Percentiles rank a stretch among this genome's conserved stretches.
phyloP scores from a whole-genome alignment of 1,284 basidiomycete genomes.

The Rhodotorula sp. region DNA sequence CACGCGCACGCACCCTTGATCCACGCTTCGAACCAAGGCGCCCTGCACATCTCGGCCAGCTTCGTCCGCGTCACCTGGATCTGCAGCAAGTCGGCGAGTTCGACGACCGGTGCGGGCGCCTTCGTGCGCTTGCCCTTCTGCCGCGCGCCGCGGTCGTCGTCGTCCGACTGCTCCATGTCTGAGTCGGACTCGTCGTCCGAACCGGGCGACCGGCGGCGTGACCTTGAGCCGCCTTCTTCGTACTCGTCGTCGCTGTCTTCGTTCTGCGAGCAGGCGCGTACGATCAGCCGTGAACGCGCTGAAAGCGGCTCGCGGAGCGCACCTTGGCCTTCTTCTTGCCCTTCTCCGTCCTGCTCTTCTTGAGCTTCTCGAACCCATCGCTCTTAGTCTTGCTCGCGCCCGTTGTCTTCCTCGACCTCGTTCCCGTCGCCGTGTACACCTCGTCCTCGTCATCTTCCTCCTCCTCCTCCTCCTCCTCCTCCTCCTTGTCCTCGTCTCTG shows the following conservation, averaged over 20 bases:
- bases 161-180: constrained; percentile 21
- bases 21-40: constrained; percentile 73
- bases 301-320: neutral
- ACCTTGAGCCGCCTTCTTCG: constrained; percentile 8
- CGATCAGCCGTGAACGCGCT: too few species aligned
- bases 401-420: constrained; percentile 55
- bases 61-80: constrained; percentile 58
- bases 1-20: constrained; percentile 59
- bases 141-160: constrained; percentile 11
- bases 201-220: neutral
- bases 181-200: constrained; percentile 8
- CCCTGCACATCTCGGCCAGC: constrained; percentile 63
- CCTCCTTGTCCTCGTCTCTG: constrained; percentile 27
- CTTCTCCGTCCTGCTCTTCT: constrained; percentile 60
- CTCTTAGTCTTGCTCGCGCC: constrained; percentile 80
- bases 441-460: constrained; percentile 9
- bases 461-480: constrained; percentile 49
- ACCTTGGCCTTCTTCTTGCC: constrained; percentile 56
- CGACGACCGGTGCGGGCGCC: neutral
- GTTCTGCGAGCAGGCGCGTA: neutral
- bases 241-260: constrained; percentile 32
- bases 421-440: constrained; percentile 3
- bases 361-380: constrained; percentile 74
- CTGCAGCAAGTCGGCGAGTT: neutral
- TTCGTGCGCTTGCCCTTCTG: constrained; percentile 8